Base-by-base conservation (phyloP, 768 basidiomycete species). In the Glaciozyma martinii region DNA sequence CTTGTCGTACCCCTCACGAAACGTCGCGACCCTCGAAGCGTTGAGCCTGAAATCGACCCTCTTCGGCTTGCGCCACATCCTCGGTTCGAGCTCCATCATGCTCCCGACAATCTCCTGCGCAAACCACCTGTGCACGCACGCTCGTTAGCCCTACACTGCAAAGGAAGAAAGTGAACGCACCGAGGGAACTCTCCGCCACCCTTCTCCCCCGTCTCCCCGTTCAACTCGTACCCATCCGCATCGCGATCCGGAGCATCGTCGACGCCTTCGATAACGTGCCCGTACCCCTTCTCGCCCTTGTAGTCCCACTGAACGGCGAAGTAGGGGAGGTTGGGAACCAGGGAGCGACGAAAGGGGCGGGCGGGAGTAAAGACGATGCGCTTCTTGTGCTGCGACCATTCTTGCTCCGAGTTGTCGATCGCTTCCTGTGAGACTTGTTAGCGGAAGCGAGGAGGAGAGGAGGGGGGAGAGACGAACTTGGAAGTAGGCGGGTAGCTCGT, bases 241-340 rank as follows among this genome's bases (percentile, higher is more conserved):
- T 84, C 86, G 23, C 81, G 79, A 15, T 78, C 82, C 0, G 81
- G 79, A 4, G 81, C 82, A 44, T 88, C 85, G 30, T 81, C 84
- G 0, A 84, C 83, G 1, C 95, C 95, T 76, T 99, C 95, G 66
- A 99, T 95, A 67, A 99, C 89, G 77, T 99, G 95, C 0, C 95
- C 95, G 74, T 91, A 99, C 3, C 95, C 95, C 74, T 90, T 91
- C 77, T 97, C 92, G 30, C 95, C 73, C 73, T 93, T 97, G 77
- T 98, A 82, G 77, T 99, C 95, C 76, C 94, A 99, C 72, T 94
- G 92, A 10, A 98, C 89, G 90, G 93, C 94, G 73, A 99, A 99
- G 77, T 99, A 99, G 1, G 95, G 95, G 37, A 99, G 78, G 73
- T 97, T 95, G 4, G 93, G 86, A 16, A 99, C 94, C 87, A 99